Evolutionary conservation across 2,329 filamentous ascomycete species (phyloP), one percentile per base, ranked within the genome.

Genomic region (Phialemoniopsis sp.): DNA sequence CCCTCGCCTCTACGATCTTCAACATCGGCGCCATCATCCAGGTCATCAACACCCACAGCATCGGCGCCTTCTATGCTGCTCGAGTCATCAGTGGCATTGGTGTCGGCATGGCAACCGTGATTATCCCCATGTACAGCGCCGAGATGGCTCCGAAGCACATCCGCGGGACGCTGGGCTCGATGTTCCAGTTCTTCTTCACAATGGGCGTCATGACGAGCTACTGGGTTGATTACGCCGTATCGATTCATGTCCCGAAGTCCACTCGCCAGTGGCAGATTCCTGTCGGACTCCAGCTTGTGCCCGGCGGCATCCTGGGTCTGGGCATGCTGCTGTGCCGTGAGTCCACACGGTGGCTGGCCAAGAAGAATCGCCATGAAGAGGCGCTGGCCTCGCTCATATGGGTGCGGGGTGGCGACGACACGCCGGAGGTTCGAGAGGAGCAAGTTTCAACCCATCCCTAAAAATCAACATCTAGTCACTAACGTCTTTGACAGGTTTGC

Each of bases 261-360:
- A n/a, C n/a, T n/a, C n/a, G n/a, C n/a, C n/a, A n/a, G n/a, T n/a
- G n/a, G n/a, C n/a, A n/a, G n/a, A n/a, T n/a, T n/a, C 37, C 18
- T n/a, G n/a, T n/a, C n/a, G n/a, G n/a, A 2, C 53, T 73, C 13
- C 67, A 75, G 47, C 59, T 76, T 6, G 57, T 75, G 1, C 67
- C 68, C 0, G 69, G 67, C 3, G 68, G 58, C 3, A 51, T 75
- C 5, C 50, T 75, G 8, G 64, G 68, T 0, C 42, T 71, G 14
- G 70, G 70, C 0, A 73, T 73, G 68, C 52, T 72, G 5, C 58
- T 72, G 3, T 64, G 67, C 16, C 67, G 64, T 41, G 72, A 75
- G 55, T 71, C 67, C 39, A 56, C 60, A 1, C 55, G 67, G 34
- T 71, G 71, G 70, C 50, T 72, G 13, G 66, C 69, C 5, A 65